These are phyloP conservation scores for Cutaneotrichosporon mucoides DNA, from an alignment of 1,284 basidiomycete species.

Conservation along the genomic window DNA sequence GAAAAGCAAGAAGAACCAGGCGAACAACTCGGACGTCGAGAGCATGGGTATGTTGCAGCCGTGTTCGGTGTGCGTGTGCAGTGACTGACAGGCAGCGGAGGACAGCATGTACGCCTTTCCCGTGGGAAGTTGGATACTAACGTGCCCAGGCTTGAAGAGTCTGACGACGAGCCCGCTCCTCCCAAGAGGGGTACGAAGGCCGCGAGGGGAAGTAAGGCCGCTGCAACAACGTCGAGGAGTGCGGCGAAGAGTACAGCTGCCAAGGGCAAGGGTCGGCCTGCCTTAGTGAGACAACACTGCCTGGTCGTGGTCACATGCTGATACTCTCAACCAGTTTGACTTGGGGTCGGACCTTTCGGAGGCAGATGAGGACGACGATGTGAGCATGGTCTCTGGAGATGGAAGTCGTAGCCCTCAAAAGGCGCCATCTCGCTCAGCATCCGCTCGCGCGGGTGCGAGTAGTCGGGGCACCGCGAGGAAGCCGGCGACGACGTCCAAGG, in stretches of 20 bases:
- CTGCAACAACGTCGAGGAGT: background rate
- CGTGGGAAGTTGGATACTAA: background rate
- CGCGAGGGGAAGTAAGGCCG: background rate
- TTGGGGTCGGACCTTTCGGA: conserved; percentile 6
- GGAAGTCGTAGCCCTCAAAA: background rate
- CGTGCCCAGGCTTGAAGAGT: conserved; percentile 6
- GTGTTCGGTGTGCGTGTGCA: background rate
- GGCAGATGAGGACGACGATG: background rate
- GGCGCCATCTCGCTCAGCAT: background rate
- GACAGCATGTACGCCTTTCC: conserved; percentile 13
- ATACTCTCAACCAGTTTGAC: conserved; percentile 9
- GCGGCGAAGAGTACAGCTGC: background rate
- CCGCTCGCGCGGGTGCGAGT: background rate
- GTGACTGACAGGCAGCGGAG: conserved; percentile 1
- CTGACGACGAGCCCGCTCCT: background rate
- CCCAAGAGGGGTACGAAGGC: background rate
- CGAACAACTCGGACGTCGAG: conserved; percentile 61
- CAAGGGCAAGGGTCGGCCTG: conserved; percentile 5
- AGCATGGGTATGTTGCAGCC: conserved; percentile 63
- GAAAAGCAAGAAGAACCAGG: conserved; percentile 41
- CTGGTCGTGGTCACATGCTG: background rate
- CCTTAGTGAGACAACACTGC: no score
- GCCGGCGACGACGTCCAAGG: background rate
- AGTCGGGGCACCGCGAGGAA: background rate
- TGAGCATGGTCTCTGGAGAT: background rate